A percentile compares a stretch with the other conserved stretches of the same genome.
Evolutionary conservation across 495 filamentous ascomycete species (phyloP).

Genomic region (Hypoxylon perforatum): DNA sequence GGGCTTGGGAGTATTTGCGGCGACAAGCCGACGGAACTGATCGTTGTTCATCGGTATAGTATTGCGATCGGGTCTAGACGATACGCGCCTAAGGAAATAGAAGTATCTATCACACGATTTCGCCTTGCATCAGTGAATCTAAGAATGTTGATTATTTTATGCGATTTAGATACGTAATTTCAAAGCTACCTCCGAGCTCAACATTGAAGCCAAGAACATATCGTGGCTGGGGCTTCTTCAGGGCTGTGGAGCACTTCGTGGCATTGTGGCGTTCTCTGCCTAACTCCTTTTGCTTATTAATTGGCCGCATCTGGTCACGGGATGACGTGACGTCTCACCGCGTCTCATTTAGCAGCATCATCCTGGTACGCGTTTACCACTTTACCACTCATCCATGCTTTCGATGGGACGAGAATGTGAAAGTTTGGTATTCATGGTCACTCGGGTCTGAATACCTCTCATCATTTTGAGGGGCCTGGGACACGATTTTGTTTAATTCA

Average conservation of each 20-base stretch:
- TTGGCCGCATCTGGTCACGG: conserved; percentile 37
- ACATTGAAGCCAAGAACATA: no score
- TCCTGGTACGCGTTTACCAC: conserved; percentile 22
- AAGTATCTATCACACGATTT: background rate
- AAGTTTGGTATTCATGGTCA: conserved; percentile 3
- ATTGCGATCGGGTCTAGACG: conserved; percentile 1
- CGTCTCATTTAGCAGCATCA: conserved; percentile 30
- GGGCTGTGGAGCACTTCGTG: no score
- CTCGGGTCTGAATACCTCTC: background rate
- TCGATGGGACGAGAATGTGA: conserved; percentile 1
- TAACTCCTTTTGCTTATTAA: background rate
- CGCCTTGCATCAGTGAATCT: conserved; percentile 3
- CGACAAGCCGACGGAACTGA: conserved; percentile 90
- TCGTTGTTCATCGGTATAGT: conserved; percentile 84
- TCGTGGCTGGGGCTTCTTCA: no score
- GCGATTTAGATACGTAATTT: conserved; percentile 1
- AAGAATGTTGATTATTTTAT: background rate
- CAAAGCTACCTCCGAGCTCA: no score
- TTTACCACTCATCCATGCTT: background rate
- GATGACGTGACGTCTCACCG: conserved; percentile 44
- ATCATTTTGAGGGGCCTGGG: background rate
- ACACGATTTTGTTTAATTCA: background rate
- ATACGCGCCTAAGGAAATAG: background rate
- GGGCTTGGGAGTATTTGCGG: conserved; percentile 58
- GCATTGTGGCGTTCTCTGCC: no score